These are phyloP conservation scores for Hymenoscyphus salicellus DNA, from an alignment of 2,329 filamentous ascomycete species.

Conservation along the genomic window DNA sequence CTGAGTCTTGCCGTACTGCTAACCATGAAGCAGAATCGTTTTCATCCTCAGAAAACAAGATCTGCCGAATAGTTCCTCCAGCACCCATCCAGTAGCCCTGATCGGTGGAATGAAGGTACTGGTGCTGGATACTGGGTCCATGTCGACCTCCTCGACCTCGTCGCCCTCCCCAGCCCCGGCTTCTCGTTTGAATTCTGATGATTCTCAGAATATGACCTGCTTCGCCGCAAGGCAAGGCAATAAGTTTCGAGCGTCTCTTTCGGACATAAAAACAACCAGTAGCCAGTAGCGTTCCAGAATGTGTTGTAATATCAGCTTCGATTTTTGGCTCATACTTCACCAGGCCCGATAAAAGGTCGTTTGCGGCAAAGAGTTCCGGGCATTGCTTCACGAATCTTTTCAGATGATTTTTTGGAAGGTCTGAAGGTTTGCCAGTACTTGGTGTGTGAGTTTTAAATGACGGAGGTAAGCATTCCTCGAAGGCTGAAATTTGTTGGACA, in stretches of 20 bases:
- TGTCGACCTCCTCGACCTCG: conserved; percentile 20
- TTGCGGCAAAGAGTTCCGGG: conserved; percentile 30
- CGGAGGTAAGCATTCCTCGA: conserved; percentile 27
- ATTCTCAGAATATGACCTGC: conserved; percentile 34
- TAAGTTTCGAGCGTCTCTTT: conserved; percentile 25
- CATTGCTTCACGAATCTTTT: conserved; percentile 27
- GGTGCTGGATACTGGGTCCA: conserved; percentile 23
- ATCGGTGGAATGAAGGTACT: conserved; percentile 24
- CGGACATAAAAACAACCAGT: conserved; percentile 24
- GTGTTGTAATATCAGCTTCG: conserved; percentile 8
- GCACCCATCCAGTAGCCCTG: conserved; percentile 33
- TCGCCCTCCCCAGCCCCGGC: conserved; percentile 29
- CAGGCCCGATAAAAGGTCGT: conserved; percentile 15
- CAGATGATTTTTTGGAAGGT: conserved; percentile 20
- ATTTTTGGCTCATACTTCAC: conserved; percentile 4
- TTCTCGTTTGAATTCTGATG: conserved; percentile 29
- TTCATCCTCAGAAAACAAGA: conserved; percentile 42
- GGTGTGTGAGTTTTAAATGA: conserved; percentile 21
- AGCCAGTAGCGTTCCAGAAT: conserved; percentile 25
- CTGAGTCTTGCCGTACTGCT: conserved; percentile 44
- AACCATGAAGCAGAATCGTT: conserved; percentile 41
- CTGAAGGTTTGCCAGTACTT: conserved; percentile 12
- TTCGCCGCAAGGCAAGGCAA: conserved; percentile 32
- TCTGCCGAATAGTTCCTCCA: conserved; percentile 47
- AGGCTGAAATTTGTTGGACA: conserved; percentile 30